Percentiles rank a stretch among this genome's conserved stretches.
Evolutionary conservation across 2,329 filamentous ascomycete genomes (phyloP).

Genomic region (Ceratocystis lukuohia): DNA sequence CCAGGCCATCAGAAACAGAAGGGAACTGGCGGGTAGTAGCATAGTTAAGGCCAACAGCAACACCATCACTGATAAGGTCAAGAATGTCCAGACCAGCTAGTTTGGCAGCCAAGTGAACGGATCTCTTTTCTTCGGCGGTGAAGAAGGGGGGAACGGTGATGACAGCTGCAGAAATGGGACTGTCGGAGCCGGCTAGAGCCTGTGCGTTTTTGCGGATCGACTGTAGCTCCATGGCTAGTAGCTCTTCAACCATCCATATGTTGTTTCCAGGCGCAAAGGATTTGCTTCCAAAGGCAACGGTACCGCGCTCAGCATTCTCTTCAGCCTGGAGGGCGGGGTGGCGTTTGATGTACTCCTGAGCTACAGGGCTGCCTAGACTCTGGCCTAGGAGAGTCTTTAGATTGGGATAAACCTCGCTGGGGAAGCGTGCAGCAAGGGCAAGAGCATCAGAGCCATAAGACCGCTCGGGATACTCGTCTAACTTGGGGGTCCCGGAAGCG

Average conservation of each 20-base stretch:
- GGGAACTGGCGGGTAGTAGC: conserved; percentile 85
- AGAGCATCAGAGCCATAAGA: conserved; percentile 86
- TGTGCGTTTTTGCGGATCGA: conserved; percentile 85
- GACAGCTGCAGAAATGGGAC: conserved; percentile 64
- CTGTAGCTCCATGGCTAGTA: conserved; percentile 91
- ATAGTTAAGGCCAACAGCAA: conserved; percentile 91
- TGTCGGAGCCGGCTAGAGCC: conserved; percentile 60
- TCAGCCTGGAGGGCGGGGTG: conserved; percentile 60
- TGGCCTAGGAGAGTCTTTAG: conserved; percentile 83
- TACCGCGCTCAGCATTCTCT: conserved; percentile 43
- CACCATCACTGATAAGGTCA: conserved; percentile 71
- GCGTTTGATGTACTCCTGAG: conserved; percentile 56
- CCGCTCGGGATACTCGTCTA: conserved; percentile 67
- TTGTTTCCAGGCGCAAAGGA: conserved; percentile 49
- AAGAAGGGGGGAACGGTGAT: conserved; percentile 86
- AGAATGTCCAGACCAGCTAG: conserved; percentile 80
- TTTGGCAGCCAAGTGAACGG: conserved; percentile 69
- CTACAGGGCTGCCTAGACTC: conserved; percentile 43
- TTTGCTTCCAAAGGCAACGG: conserved; percentile 69
- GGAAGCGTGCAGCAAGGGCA: conserved; percentile 74
- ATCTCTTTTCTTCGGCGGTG: conserved; percentile 77
- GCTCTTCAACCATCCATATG: conserved; percentile 71
- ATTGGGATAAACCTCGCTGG: conserved; percentile 87
- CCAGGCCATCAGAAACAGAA: conserved; percentile 64
- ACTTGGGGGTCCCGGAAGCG: conserved; percentile 49